These are phyloP conservation scores for Coccomyxa sp. DNA, from an alignment of 139 green algal species.

Conservation along the genomic window DNA sequence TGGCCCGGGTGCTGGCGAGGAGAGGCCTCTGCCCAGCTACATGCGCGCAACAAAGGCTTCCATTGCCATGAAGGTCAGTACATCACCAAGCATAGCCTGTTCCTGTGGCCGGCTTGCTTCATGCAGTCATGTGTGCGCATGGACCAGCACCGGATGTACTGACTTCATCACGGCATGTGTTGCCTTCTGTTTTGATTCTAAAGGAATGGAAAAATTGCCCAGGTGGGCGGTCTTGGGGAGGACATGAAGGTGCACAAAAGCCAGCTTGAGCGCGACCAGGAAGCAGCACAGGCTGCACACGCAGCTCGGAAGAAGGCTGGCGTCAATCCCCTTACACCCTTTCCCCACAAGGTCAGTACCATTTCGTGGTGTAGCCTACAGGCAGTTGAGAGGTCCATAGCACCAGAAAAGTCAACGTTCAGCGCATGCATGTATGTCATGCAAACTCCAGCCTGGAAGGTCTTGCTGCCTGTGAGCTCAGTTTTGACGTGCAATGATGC, in stretches of 20 bases:
- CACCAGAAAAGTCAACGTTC: no score
- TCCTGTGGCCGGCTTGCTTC: neutral
- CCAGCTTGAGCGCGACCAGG: slow-evolving; percentile 20
- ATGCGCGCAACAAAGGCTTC: neutral
- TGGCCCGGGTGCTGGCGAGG: neutral
- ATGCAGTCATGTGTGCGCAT: no score
- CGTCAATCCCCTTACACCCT: neutral
- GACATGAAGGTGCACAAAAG: slow-evolving; percentile 25
- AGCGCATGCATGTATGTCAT: neutral
- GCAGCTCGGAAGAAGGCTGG: neutral
- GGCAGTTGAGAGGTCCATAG: neutral
- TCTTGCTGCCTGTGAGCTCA: neutral
- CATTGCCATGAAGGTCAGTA: neutral
- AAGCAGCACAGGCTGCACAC: slow-evolving; percentile 1
- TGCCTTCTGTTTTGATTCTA: no score
- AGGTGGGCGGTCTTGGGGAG: neutral
- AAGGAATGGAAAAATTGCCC: neutral
- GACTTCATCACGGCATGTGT: no score
- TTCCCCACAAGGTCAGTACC: neutral
- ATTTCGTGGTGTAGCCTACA: neutral
- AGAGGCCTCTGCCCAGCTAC: slow-evolving; percentile 5
- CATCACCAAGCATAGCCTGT: neutral
- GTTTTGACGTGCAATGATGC: neutral
- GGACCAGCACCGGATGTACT: no score
- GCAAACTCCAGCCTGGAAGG: neutral